Percentiles rank a stretch among this genome's conserved stretches.
Conservation (phyloP, 2,329 filamentous ascomycete species). For the Colletotrichum acutatum region DNA sequence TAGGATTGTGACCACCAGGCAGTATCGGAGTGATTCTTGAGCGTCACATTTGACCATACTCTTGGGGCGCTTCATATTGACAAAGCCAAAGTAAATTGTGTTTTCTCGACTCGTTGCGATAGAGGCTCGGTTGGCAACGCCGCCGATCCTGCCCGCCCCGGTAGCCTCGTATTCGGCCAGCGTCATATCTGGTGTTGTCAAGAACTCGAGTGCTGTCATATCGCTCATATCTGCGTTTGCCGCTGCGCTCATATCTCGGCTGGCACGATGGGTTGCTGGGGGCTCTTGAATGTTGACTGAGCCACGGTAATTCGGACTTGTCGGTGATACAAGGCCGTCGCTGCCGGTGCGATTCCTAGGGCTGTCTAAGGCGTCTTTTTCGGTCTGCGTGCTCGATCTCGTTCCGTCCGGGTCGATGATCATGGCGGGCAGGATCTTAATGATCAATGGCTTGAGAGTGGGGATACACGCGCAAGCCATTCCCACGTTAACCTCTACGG, state of each 20-base stretch:
- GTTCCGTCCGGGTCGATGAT: constrained; percentile 63
- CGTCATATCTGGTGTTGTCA: constrained; percentile 52
- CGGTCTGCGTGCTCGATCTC: constrained; percentile 43
- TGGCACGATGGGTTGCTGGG: constrained; percentile 7
- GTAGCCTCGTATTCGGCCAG: constrained; percentile 27
- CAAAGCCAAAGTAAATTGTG: constrained; percentile 78
- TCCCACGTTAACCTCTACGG: constrained; percentile 89
- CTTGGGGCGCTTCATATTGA: constrained; percentile 76
- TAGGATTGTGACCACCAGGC: constrained; percentile 79
- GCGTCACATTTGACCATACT: constrained; percentile 75
- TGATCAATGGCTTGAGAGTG: constrained; percentile 86
- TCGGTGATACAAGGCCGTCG: constrained; percentile 30
- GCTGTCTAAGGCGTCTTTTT: constrained; percentile 40
- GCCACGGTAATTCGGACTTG: constrained; percentile 18
- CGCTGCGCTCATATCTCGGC: constrained; percentile 17
- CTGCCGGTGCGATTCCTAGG: constrained; percentile 34
- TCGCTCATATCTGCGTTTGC: constrained; percentile 28
- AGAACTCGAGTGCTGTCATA: constrained; percentile 56
- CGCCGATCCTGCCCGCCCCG: constrained; percentile 41
- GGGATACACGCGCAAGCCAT: constrained; percentile 95
- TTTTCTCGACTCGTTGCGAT: constrained; percentile 53
- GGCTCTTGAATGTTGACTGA: constrained; percentile 25
- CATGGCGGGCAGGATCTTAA: constrained; percentile 69
- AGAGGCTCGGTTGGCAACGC: constrained; percentile 43
- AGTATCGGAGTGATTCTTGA: constrained; percentile 76